phyloP scores from a whole-genome alignment of 148 eudicot species.

The Camellia granthamiana region DNA sequence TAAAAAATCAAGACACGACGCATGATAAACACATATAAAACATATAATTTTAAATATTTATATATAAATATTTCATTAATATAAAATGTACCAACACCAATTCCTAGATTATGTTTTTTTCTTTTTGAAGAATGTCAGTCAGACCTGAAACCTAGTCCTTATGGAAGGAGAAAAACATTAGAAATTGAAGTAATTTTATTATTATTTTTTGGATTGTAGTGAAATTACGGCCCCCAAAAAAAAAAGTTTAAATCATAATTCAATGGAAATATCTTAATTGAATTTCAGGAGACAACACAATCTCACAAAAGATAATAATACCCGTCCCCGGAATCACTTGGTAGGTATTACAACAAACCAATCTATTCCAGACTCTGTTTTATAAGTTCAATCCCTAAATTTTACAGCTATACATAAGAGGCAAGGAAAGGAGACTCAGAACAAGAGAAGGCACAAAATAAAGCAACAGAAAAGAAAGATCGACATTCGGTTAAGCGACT shows the following conservation, averaged over 20 bases:
- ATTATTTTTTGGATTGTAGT: neutral
- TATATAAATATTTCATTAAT: no score
- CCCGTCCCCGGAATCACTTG: neutral
- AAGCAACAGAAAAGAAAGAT: conserved; percentile 68
- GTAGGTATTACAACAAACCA: no score
- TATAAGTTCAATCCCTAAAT: neutral
- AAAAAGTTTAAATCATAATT: neutral
- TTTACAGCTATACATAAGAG: neutral
- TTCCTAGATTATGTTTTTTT: no score
- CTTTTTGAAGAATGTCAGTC: no score
- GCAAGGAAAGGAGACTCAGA: conserved; percentile 1
- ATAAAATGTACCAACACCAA: no score
- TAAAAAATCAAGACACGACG: no score
- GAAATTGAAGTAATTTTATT: no score
- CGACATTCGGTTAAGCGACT: conserved; percentile 69
- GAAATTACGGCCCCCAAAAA: neutral
- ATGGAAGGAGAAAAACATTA: no score
- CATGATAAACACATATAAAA: no score
- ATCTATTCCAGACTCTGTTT: neutral
- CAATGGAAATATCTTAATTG: neutral
- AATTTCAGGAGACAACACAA: neutral
- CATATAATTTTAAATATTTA: no score
- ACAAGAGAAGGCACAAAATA: conserved; percentile 49
- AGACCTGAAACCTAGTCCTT: no score
- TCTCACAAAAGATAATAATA: neutral